phyloP scores from a whole-genome alignment of 176 grass and related monocot genomes.

The Hsuehochloa calcarea region DNA sequence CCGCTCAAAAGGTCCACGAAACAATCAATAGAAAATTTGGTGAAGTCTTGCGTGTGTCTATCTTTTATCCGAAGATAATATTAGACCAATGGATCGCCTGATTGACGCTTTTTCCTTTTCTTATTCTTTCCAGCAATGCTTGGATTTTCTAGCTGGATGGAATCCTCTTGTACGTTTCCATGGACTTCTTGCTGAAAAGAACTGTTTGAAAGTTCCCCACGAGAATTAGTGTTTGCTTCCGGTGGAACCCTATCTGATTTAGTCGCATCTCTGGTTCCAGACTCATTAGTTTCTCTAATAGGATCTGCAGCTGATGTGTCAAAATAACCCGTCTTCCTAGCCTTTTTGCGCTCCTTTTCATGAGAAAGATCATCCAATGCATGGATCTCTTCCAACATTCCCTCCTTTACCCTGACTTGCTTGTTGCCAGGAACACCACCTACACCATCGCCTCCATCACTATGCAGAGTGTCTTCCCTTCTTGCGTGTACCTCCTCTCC shows the following conservation, averaged over 20 bases:
- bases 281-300: slow-evolving; percentile 19
- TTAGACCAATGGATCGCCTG: no score
- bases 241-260: slow-evolving; percentile 12
- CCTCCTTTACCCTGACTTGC: slow-evolving; percentile 6
- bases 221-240: slow-evolving; percentile 10
- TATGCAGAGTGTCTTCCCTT: slow-evolving; percentile 1
- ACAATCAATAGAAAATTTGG: no score
- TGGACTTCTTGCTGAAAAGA: slow-evolving; percentile 28
- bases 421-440: slow-evolving; percentile 31
- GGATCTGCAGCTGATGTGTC: slow-evolving; percentile 9
- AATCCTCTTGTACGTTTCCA: slow-evolving; percentile 15
- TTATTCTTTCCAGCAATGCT: slow-evolving; percentile 54
- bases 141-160: slow-evolving; percentile 33
- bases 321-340: slow-evolving; percentile 25
- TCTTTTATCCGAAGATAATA: no score
- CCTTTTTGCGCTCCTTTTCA: slow-evolving; percentile 23
- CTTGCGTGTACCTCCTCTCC: not conserved
- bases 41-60: no score
- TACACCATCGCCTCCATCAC: not conserved
- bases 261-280: not conserved
- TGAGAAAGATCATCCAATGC: slow-evolving; percentile 8
- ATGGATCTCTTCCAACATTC: not conserved
- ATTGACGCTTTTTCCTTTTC: slow-evolving; percentile 48
- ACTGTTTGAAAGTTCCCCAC: slow-evolving; percentile 14
- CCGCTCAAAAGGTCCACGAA: no score